phyloP scores from a whole-genome alignment of 805 yeast genomes.

The Pichia cephalocereana region DNA sequence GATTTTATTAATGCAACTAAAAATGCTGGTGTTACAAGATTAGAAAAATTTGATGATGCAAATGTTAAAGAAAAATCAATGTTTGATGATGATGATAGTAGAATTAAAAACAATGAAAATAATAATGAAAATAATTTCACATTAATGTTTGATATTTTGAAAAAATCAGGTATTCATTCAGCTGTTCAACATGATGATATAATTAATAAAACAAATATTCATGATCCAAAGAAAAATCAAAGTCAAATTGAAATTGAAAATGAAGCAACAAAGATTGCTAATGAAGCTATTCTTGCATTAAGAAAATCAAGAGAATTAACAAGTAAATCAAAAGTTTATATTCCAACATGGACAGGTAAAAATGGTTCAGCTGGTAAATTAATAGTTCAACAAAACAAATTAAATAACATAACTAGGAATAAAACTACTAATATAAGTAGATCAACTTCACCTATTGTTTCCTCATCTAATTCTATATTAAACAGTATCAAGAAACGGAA shows the following conservation, averaged over 20 bases:
- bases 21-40: conserved; percentile 62
- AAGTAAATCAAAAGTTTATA: conserved; percentile 45
- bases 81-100: conserved; percentile 13
- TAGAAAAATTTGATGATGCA: conserved; percentile 47
- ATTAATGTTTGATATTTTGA: conserved; percentile 66
- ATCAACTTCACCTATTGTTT: not conserved
- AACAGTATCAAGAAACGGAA: conserved; percentile 36
- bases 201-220: conserved; percentile 31
- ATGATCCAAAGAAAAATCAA: conserved; percentile 30
- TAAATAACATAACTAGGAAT: not conserved
- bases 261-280: conserved; percentile 54
- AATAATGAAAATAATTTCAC: conserved; percentile 43
- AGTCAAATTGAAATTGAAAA: conserved; percentile 47
- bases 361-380: conserved; percentile 74
- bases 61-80: conserved; percentile 8
- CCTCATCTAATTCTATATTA: conserved; percentile 42
- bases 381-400: not conserved
- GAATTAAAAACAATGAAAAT: not conserved
- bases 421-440: not conserved
- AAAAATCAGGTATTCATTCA: conserved; percentile 56
- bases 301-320: conserved; percentile 52
- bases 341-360: conserved; percentile 95
- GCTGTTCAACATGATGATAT: conserved; percentile 74
- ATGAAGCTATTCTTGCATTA: conserved; percentile 54
- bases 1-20: conserved; percentile 57